These are phyloP conservation scores for Rhododendron williamsianum DNA, from an alignment of 148 eudicot genomes.

Conservation along the genomic window DNA sequence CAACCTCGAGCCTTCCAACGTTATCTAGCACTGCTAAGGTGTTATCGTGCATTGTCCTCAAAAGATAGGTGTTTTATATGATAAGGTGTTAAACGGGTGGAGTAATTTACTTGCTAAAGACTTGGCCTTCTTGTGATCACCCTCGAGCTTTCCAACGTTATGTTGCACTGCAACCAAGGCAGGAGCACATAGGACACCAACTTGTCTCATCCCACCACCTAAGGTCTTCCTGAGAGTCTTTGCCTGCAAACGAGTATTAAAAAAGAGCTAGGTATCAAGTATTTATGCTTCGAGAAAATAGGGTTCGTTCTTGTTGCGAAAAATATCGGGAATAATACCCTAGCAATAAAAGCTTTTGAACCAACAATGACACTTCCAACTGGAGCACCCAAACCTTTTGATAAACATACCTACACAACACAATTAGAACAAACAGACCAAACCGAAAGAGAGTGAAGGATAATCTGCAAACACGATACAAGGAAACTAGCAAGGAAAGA, in stretches of 20 bases:
- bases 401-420: conserved; percentile 64
- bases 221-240: conserved; percentile 71
- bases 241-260: conserved; percentile 39
- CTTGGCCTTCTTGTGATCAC: conserved; percentile 81
- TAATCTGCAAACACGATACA: neutral
- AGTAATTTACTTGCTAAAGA: conserved; percentile 58
- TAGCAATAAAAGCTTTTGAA: conserved; percentile 63
- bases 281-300: neutral
- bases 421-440: neutral
- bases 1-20: neutral
- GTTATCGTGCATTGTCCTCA: neutral
- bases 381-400: conserved; percentile 97
- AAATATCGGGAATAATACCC: conserved; percentile 32
- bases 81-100: neutral
- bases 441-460: neutral
- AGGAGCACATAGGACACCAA: conserved; percentile 88
- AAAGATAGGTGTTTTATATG: neutral
- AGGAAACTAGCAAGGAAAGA: neutral
- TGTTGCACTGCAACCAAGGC: conserved; percentile 81
- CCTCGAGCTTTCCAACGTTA: conserved; percentile 64
- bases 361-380: conserved; percentile 90
- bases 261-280: neutral
- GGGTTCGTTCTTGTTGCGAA: neutral
- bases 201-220: conserved; percentile 98
- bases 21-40: neutral